Evolutionary conservation across 495 filamentous ascomycete genomes (phyloP), one percentile per base, ranked within the genome.

Genomic region (Bryoglossum gracile): DNA sequence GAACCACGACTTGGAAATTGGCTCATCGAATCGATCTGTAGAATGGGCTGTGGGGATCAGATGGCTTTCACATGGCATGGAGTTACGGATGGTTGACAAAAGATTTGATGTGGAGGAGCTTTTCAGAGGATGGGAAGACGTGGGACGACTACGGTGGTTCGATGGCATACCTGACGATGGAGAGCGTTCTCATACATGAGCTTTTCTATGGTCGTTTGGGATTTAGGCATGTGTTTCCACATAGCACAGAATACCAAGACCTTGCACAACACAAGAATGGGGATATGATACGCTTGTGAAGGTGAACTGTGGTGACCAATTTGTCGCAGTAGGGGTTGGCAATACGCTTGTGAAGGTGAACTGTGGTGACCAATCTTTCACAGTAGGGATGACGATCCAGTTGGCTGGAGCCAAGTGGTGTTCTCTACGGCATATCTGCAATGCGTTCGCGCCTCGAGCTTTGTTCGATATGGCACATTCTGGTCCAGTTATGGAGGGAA

Each of bases 31-130:
- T 46, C 24, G 46, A 40, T 33, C 47, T 24, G 21, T 32, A 38
- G 51, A 46, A 48, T 46, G 55, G 48, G 55, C 42, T 19, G 43
- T 43, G 41, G 26, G 17, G 46, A 45, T 41, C 32, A 14, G 17
- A 43, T 28, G 30, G 61, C 51, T 56, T 58, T 55, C 52, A 51
- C 58, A 60, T 65, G 53, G 52, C 56, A 52, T 59, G 48, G 56
- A 53, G 49, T 52, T 59, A 52, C 46, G 36, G 56, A 49, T 54
- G 47, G 51, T 37, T 47, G 51, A 37, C 25, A 48, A 48, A 30
- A 52, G 17, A 53, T 49, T 44, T 34, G 10, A n/a, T 37, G 16
- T 21, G 45, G 22, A 36, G 32, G 33, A 24, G 41, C 34, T 48
- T 46, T 48, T 51, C 47, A 36, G 37, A 42, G 36, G 19, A 28